Evolutionary conservation across 2,329 filamentous ascomycete species (phyloP).

Genomic region (Calycina marina): DNA sequence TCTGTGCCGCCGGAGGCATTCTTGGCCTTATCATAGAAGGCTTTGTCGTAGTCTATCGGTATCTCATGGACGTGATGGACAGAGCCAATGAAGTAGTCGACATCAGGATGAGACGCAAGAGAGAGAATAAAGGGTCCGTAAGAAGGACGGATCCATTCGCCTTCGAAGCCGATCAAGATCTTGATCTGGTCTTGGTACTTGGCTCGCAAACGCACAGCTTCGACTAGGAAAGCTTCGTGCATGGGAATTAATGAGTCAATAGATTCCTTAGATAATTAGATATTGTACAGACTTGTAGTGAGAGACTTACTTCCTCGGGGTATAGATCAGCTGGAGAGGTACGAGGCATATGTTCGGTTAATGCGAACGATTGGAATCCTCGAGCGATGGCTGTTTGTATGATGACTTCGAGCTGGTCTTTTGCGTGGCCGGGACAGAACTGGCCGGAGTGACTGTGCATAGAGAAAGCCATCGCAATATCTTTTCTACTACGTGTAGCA

Average conservation of each 20-base stretch:
- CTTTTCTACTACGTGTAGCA: too few relatives aligned
- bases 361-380: constrained; percentile 68
- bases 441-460: constrained; percentile 97
- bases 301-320: constrained; percentile 59
- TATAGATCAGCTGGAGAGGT: constrained; percentile 63
- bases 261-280: constrained; percentile 9
- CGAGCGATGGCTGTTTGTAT: constrained; percentile 63
- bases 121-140: constrained; percentile 40
- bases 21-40: constrained; percentile 39
- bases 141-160: constrained; percentile 72
- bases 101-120: constrained; percentile 42
- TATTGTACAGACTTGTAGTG: neutral
- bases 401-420: constrained; percentile 71
- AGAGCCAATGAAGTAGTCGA: constrained; percentile 88
- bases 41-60: constrained; percentile 75
- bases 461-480: constrained; percentile 91
- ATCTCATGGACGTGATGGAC: constrained; percentile 78
- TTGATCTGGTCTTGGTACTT: constrained; percentile 59
- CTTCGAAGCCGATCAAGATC: constrained; percentile 81
- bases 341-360: constrained; percentile 94
- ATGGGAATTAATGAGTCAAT: constrained; percentile 34
- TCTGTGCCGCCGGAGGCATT: constrained; percentile 40
- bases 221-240: constrained; percentile 58
- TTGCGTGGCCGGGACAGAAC: constrained; percentile 85
- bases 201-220: constrained; percentile 58